Evolutionary conservation across 202 grass and related monocot species (phyloP).

Genomic region (Musa balbisiana): DNA sequence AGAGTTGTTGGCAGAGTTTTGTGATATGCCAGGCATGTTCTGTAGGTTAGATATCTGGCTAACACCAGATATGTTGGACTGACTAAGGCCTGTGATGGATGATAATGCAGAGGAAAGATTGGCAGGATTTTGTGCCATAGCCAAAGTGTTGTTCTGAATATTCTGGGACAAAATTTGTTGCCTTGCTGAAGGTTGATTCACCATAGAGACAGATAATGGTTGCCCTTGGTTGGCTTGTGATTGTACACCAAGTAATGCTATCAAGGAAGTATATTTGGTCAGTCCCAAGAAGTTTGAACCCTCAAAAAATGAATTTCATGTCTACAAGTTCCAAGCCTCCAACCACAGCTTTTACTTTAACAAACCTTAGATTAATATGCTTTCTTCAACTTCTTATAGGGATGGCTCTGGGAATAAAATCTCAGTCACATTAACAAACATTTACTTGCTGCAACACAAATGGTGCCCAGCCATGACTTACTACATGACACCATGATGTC

Average conservation of each 20-base stretch:
- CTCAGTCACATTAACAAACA: too few species aligned
- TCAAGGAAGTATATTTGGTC: slow-evolving; percentile 24
- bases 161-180: slow-evolving; percentile 35
- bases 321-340: too few species aligned
- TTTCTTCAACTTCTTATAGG: too few species aligned
- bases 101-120: slow-evolving; percentile 7
- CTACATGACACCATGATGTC: too few species aligned
- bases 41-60: slow-evolving; percentile 45
- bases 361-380: too few species aligned
- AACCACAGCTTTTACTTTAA: too few species aligned
- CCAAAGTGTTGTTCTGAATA: slow-evolving; percentile 34
- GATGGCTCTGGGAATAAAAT: too few species aligned
- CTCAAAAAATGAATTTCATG: too few species aligned
- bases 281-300: too few species aligned
- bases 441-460: too few species aligned
- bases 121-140: slow-evolving; percentile 42
- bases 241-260: slow-evolving; percentile 35
- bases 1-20: slow-evolving; percentile 54
- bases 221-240: slow-evolving; percentile 48
- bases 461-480: too few species aligned
- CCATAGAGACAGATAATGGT: slow-evolving; percentile 39
- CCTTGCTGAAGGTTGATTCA: slow-evolving; percentile 48
- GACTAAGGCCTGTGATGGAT: slow-evolving; percentile 28
- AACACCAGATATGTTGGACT: slow-evolving; percentile 36
- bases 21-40: slow-evolving; percentile 46